Percentiles rank a stretch among this genome's conserved stretches.
These are phyloP conservation scores for Trichoderma citrinoviride DNA, from an alignment of 2,329 filamentous ascomycete species.

Conservation along the genomic window DNA sequence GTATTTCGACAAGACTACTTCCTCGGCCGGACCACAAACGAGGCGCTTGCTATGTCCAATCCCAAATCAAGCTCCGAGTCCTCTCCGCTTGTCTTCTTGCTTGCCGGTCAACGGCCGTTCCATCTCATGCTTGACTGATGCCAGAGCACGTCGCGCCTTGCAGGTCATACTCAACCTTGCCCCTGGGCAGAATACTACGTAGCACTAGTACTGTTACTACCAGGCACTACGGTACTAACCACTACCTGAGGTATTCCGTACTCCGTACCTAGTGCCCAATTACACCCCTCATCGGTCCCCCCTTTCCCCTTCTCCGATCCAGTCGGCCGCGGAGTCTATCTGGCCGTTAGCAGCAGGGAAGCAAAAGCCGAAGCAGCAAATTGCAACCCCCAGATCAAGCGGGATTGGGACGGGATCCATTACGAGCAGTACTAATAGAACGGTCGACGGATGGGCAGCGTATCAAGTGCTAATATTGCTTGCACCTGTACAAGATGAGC, in stretches of 20 bases:
- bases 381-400: not conserved
- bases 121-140: not conserved
- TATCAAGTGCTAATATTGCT: not conserved
- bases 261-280: too few relatives aligned
- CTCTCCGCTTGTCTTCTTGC: not conserved
- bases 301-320: slow-evolving; percentile 1
- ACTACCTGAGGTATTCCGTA: too few relatives aligned
- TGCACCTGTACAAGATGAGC: not conserved
- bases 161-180: not conserved
- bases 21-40: not conserved
- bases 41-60: not conserved
- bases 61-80: not conserved
- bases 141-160: not conserved
- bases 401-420: not conserved
- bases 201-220: too few relatives aligned
- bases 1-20: not conserved
- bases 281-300: not conserved
- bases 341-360: not conserved
- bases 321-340: slow-evolving; percentile 10
- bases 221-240: too few relatives aligned
- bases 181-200: not conserved
- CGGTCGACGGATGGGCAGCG: not conserved
- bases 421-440: not conserved
- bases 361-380: slow-evolving; percentile 1
- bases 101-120: not conserved